These are phyloP conservation scores for Stenocarpella maydis DNA, from an alignment of 2,329 filamentous ascomycete species.

Conservation along the genomic window DNA sequence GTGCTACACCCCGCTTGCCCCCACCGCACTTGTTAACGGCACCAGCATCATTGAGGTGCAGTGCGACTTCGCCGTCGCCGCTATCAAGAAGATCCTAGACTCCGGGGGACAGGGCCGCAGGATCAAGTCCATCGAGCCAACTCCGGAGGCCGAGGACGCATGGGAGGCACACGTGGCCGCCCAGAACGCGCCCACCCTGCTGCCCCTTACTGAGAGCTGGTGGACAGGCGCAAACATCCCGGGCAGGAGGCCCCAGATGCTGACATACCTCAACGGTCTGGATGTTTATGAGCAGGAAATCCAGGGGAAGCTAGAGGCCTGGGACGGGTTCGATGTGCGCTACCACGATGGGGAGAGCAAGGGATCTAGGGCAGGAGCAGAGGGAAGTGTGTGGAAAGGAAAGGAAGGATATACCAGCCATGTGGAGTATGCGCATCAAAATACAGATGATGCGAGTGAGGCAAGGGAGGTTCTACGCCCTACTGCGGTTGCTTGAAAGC, in stretches of 20 bases:
- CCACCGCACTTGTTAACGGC: constrained; percentile 8
- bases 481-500: neutral
- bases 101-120: neutral
- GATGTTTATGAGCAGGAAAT: constrained; percentile 1
- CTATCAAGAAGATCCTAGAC: constrained; percentile 23
- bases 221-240: constrained; percentile 27
- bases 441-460: constrained; percentile 7
- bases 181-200: constrained; percentile 26
- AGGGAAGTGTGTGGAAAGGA: neutral
- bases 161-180: constrained; percentile 19
- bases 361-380: neutral
- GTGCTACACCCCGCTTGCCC: constrained; percentile 7
- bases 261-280: constrained; percentile 15
- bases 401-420: neutral
- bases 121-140: constrained; percentile 29
- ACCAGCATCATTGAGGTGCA: constrained; percentile 18
- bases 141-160: constrained; percentile 14
- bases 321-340: constrained; percentile 26
- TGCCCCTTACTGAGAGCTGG: constrained; percentile 25
- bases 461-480: constrained; percentile 18
- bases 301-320: neutral
- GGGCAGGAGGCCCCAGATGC: constrained; percentile 19
- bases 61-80: constrained; percentile 15
- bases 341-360: constrained; percentile 1
- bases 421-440: neutral